Base-by-base conservation (phyloP, 345 rosid genomes). In the Boechera retrofracta region DNA sequence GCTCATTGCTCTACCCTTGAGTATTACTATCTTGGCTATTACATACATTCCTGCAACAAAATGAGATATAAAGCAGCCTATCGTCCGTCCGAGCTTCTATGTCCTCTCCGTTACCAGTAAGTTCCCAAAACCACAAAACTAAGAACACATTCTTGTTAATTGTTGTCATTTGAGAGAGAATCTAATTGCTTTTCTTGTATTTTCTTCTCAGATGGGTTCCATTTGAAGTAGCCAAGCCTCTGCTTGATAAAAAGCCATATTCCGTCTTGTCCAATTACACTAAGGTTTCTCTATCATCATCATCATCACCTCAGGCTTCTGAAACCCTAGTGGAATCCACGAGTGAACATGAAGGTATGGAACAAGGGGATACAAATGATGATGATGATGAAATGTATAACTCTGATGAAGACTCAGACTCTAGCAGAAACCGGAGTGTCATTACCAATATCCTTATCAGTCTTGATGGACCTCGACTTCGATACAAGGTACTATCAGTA, bases 41-140 rank as follows among this genome's bases (percentile, higher is more conserved):
- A 94, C 79, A 89, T 94, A 80, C 98, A 92, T 67, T 94, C 98
- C 61, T 94, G 99, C 85, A 77, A 77, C 83, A 94, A 92, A 83
- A 94, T 92, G 99, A 92, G 94, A 88, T 94, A 92, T 81, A 94
- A 94, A 87, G 94, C 97, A 55, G 95, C 92, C 5, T 92, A 94
- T 85, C 54, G 77, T 71, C 99, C 99, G 21, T 90, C 97, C 32
- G 91, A 92, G 84, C 97, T 94, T 78, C 92, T 94, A 33, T 94
- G 98, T 67, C 98, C 98, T 64, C 92, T 84, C 74, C 97, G 86
- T 55, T 88, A 88, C 82, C 85, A 82, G 98, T 94, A 89, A 79
- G 97, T 86, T 73, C 31, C 45, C 35, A 2, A 52, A 51, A 10
- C 39, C 44, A 59, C n/a, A 58, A 5, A 56, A 10, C 28, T 16